Conservation (phyloP, 139 green algal genomes). For the Micromonas pusilla region DNA sequence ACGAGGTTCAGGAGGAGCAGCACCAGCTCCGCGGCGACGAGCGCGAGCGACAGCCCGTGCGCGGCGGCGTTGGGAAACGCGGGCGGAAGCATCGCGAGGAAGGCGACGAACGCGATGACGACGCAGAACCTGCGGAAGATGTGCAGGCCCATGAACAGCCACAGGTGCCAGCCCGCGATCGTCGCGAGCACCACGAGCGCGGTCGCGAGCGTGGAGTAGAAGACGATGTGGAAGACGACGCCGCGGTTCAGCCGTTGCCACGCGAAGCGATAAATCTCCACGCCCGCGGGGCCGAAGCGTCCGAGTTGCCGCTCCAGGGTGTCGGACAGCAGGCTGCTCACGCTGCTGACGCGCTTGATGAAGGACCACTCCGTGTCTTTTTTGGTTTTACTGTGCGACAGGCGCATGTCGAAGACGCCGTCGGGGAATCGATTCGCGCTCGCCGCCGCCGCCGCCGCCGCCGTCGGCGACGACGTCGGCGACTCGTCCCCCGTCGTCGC, state of each 20-base stretch:
- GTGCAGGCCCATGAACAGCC: not conserved
- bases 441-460: too few species aligned
- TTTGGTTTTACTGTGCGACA: too few species aligned
- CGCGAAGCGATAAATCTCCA: not conserved
- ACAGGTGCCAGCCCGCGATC: not conserved
- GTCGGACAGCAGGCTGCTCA: not conserved
- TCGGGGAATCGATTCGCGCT: not conserved
- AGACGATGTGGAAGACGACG: not conserved
- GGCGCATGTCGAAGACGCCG: not conserved
- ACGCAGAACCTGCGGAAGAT: not conserved
- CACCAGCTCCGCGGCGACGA: not conserved
- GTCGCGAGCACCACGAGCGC: not conserved
- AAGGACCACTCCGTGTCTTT: too few species aligned
- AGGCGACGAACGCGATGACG: not conserved
- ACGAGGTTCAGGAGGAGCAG: conserved; percentile 4
- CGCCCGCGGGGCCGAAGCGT: not conserved
- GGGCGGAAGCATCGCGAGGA: not conserved
- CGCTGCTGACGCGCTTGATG: not conserved
- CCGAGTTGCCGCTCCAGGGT: not conserved
- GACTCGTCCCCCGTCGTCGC: too few species aligned
- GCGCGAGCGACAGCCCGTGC: conserved; percentile 14
- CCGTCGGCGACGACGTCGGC: too few species aligned
- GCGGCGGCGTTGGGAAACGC: conserved; percentile 4
- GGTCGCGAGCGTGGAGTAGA: not conserved
- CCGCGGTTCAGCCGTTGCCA: not conserved